Percentiles rank a stretch among this genome's conserved stretches.
These are phyloP conservation scores for Przewalskia tangutica DNA, from an alignment of 257 asterid genomes.

Conservation along the genomic window DNA sequence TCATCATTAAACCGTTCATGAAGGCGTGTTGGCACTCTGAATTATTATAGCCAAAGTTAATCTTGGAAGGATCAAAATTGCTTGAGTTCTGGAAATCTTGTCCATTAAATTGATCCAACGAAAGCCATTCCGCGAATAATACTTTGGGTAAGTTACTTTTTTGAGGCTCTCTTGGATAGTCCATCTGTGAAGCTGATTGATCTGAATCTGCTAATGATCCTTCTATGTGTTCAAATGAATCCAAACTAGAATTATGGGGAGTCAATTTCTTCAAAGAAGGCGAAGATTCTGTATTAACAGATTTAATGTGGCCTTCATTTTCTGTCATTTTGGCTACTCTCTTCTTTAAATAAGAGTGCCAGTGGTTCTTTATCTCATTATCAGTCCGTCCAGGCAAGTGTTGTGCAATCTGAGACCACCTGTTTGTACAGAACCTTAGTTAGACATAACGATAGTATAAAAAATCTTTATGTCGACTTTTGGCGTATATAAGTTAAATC, in stretches of 20 bases:
- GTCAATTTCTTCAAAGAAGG: slow-evolving; percentile 15
- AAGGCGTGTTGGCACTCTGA: slow-evolving; percentile 26
- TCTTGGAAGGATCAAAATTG: slow-evolving; percentile 3
- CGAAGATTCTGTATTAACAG: slow-evolving; percentile 8
- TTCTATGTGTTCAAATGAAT: slow-evolving; percentile 27
- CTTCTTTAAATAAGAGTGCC: slow-evolving; percentile 64
- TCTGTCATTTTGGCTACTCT: slow-evolving; percentile 16
- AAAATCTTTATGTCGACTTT: neutral
- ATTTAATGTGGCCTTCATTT: slow-evolving; percentile 4
- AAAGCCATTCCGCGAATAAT: slow-evolving; percentile 74
- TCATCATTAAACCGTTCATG: slow-evolving; percentile 12
- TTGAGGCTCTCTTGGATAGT: slow-evolving; percentile 7
- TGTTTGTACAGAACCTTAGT: neutral
- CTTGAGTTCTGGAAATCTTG: slow-evolving; percentile 1
- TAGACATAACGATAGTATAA: neutral
- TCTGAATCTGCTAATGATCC: slow-evolving; percentile 22
- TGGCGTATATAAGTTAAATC: neutral
- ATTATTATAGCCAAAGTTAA: neutral
- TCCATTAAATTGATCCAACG: slow-evolving; percentile 30
- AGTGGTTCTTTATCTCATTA: slow-evolving; percentile 57
- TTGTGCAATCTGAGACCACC: slow-evolving; percentile 71
- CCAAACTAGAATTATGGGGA: slow-evolving; percentile 16
- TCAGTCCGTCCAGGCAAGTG: slow-evolving; percentile 60
- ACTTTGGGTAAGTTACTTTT: slow-evolving; percentile 47
- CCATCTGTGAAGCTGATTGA: slow-evolving; percentile 16